A percentile compares a stretch with the other conserved stretches of the same genome.
phyloP scores from a whole-genome alignment of 345 rosid species.

The Eucalyptus curtisii region DNA sequence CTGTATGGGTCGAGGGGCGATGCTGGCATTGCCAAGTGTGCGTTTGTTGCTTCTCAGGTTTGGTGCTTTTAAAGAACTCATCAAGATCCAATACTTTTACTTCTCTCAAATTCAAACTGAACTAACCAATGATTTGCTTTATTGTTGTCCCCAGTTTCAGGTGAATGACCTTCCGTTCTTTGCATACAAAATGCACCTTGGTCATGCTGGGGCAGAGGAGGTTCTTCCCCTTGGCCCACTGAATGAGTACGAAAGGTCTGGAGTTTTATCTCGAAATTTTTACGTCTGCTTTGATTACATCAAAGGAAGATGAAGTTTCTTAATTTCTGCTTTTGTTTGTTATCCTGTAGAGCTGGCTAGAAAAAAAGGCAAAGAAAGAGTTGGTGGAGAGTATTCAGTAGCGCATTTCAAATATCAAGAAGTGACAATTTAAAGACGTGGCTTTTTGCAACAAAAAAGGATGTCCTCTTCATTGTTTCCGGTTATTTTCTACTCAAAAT shows the following conservation, averaged over 20 bases:
- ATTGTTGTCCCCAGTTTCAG: constrained; percentile 8
- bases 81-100: not conserved
- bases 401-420: not conserved
- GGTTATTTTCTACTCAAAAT: not conserved
- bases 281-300: not conserved
- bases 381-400: not conserved
- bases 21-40: constrained; percentile 28
- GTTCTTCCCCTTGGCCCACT: constrained; percentile 69
- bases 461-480: not conserved
- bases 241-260: constrained; percentile 72
- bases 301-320: not conserved
- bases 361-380: not conserved
- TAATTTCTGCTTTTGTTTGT: not conserved
- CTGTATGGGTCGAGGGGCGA: constrained; percentile 79
- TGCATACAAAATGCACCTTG: constrained; percentile 65
- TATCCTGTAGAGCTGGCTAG: not conserved
- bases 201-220: constrained; percentile 69
- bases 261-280: not conserved
- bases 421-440: not conserved
- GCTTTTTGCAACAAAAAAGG: not conserved
- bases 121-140: not conserved
- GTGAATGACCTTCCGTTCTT: constrained; percentile 86
- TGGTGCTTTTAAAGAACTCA: not conserved
- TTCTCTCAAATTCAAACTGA: constrained; percentile 1
- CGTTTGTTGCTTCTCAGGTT: constrained; percentile 33